phyloP scores from a whole-genome alignment of 1,284 basidiomycete species.

The Puccinia polysora region DNA sequence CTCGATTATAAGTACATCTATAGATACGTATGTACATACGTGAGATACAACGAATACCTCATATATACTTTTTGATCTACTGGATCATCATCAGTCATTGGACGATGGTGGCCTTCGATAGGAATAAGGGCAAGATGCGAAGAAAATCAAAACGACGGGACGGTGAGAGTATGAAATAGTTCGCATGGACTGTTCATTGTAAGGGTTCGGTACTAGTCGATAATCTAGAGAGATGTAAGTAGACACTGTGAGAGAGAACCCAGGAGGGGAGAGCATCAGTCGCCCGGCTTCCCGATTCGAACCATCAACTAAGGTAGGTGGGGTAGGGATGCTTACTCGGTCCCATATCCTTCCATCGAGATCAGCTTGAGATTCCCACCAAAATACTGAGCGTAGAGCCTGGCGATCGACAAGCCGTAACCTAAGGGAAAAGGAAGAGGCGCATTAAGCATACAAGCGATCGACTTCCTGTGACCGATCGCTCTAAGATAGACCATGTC shows the following conservation, averaged over 20 bases:
- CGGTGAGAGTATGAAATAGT: too few relatives aligned
- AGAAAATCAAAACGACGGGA: too few relatives aligned
- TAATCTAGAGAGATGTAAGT: slow-evolving; percentile 53
- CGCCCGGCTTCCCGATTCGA: slow-evolving; percentile 47
- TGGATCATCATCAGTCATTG: too few relatives aligned
- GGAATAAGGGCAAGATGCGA: too few relatives aligned
- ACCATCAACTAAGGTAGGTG: slow-evolving; percentile 50
- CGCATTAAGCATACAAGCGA: neutral
- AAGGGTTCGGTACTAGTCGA: slow-evolving; percentile 53
- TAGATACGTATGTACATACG: too few relatives aligned
- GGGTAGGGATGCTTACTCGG: slow-evolving; percentile 54
- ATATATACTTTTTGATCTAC: too few relatives aligned
- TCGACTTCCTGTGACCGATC: too few relatives aligned
- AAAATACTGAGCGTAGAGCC: slow-evolving; percentile 86
- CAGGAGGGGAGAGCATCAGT: slow-evolving; percentile 48
- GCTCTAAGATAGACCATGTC: neutral
- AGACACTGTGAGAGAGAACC: slow-evolving; percentile 46
- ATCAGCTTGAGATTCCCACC: slow-evolving; percentile 94
- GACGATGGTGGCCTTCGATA: too few relatives aligned
- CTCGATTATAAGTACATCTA: too few relatives aligned
- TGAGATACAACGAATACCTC: too few relatives aligned
- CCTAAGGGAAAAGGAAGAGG: slow-evolving; percentile 35
- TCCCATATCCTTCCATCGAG: slow-evolving; percentile 94
- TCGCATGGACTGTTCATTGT: slow-evolving; percentile 46
- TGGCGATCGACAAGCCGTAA: slow-evolving; percentile 42